These are phyloP conservation scores for Flaveria sonorensis DNA, from an alignment of 129 eudicot species.

Conservation along the genomic window DNA sequence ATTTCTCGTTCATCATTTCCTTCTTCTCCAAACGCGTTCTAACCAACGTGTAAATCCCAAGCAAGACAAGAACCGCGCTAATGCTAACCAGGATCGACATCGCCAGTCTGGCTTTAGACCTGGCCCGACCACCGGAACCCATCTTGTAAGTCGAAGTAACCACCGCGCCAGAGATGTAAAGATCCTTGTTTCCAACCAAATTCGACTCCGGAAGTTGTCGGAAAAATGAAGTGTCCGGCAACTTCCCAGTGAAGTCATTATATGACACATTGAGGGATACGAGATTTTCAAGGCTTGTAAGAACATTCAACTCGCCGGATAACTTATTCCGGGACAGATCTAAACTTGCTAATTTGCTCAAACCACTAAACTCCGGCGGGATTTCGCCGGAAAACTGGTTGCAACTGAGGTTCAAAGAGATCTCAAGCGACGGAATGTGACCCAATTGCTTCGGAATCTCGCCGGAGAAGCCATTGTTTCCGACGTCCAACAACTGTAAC, in stretches of 20 bases:
- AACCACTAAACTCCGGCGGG: conserved; percentile 68
- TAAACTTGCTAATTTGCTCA: conserved; percentile 65
- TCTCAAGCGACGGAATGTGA: conserved; percentile 74
- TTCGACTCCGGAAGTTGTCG: conserved; percentile 58
- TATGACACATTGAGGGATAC: conserved; percentile 79
- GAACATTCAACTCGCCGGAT: conserved; percentile 53
- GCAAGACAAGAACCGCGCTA: conserved; percentile 65
- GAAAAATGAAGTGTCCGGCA: conserved; percentile 81
- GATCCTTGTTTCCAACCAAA: conserved; percentile 63
- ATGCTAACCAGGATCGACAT: conserved; percentile 84
- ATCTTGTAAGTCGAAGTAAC: conserved; percentile 42
- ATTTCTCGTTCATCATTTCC: conserved; percentile 37
- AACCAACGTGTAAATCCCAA: conserved; percentile 61
- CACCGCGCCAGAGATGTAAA: conserved; percentile 50
- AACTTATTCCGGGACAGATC: conserved; percentile 84
- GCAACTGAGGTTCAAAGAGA: conserved; percentile 86
- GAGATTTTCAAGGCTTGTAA: conserved; percentile 73
- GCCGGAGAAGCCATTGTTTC: conserved; percentile 80
- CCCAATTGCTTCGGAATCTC: conserved; percentile 81
- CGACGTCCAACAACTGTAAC: conserved; percentile 76
- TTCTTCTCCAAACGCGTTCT: conserved; percentile 44
- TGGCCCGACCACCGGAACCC: conserved; percentile 41
- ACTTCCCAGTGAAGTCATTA: conserved; percentile 77
- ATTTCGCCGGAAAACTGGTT: conserved; percentile 73
- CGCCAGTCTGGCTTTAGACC: conserved; percentile 56